A percentile compares a stretch with the other conserved stretches of the same genome.
Conservation (phyloP, 169 alveolate species). For the Plasmodium gonderi region DNA sequence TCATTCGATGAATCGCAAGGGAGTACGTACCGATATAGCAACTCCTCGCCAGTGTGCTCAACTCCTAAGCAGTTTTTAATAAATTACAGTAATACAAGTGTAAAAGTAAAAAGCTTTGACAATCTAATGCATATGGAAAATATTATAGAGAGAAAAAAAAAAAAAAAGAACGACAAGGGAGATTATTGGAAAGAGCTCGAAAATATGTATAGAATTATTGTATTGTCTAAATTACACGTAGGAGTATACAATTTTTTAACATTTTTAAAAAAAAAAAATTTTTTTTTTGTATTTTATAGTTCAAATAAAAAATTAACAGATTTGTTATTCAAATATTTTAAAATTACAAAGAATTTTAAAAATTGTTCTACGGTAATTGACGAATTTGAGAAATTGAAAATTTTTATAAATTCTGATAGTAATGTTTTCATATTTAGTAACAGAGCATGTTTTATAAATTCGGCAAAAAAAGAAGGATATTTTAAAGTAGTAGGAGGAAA, state of each 20-base stretch:
- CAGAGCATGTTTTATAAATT: conserved; percentile 25
- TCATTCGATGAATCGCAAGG: conserved; percentile 11
- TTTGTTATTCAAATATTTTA: conserved; percentile 37
- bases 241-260: conserved; percentile 47
- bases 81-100: conserved; percentile 18
- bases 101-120: conserved; percentile 10
- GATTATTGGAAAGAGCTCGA: conserved; percentile 1
- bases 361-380: conserved; percentile 14
- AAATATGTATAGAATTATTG: conserved; percentile 52
- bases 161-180: neutral
- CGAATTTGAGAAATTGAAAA: conserved; percentile 26
- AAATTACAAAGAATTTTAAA: conserved; percentile 27
- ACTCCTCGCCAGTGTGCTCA: neutral
- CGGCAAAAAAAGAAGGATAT: conserved; percentile 24
- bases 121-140: neutral
- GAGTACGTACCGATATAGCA: conserved; percentile 4
- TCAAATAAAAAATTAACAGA: conserved; percentile 61
- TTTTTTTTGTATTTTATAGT: conserved; percentile 48
- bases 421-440: conserved; percentile 46
- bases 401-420: neutral
- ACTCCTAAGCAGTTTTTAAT: conserved; percentile 25
- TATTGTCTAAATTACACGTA: conserved; percentile 62
- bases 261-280: conserved; percentile 57
- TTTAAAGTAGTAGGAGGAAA: conserved; percentile 35
- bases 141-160: neutral